Percentiles rank a stretch among this genome's conserved stretches.
Conservation (phyloP, 768 basidiomycete species). For the Scleroderma citrinum region DNA sequence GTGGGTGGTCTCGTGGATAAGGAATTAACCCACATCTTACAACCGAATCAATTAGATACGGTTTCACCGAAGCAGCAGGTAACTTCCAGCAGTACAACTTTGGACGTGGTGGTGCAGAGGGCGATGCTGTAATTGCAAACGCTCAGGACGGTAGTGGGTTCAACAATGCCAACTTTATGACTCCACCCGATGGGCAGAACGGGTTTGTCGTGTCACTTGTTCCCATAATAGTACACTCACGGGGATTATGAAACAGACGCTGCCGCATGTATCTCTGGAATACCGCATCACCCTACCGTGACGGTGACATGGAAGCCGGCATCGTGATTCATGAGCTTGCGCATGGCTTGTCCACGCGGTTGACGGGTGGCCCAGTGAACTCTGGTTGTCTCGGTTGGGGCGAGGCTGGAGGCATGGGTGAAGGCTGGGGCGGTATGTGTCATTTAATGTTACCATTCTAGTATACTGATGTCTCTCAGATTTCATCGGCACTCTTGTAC, state of each 20-base stretch:
- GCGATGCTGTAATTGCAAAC: constrained; percentile 89
- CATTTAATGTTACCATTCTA: neutral
- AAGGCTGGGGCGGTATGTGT: constrained; percentile 81
- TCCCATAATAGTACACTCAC: neutral
- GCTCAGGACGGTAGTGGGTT: constrained; percentile 94
- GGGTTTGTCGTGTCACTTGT: constrained; percentile 33
- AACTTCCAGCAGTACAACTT: constrained; percentile 99
- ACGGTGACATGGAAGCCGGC: constrained; percentile 94
- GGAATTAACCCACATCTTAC: no score
- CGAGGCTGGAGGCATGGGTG: constrained; percentile 95
- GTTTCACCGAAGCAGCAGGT: constrained; percentile 85
- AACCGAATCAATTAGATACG: constrained; percentile 60
- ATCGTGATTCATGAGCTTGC: constrained; percentile 90
- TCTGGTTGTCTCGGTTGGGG: constrained; percentile 95
- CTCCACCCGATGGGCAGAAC: constrained; percentile 77
- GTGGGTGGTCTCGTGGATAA: no score
- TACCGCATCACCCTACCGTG: constrained; percentile 82
- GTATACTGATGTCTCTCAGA: constrained; percentile 33
- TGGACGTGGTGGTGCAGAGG: constrained; percentile 78
- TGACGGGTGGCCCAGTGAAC: constrained; percentile 91
- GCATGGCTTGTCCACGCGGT: constrained; percentile 89
- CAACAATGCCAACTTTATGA: constrained; percentile 92
- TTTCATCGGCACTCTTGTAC: constrained; percentile 82
- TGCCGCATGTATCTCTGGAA: constrained; percentile 99
- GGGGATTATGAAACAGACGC: constrained; percentile 29